These are phyloP conservation scores for Arabidopsis thaliana DNA, from an alignment of 345 rosid species.

Conservation along the genomic window DNA sequence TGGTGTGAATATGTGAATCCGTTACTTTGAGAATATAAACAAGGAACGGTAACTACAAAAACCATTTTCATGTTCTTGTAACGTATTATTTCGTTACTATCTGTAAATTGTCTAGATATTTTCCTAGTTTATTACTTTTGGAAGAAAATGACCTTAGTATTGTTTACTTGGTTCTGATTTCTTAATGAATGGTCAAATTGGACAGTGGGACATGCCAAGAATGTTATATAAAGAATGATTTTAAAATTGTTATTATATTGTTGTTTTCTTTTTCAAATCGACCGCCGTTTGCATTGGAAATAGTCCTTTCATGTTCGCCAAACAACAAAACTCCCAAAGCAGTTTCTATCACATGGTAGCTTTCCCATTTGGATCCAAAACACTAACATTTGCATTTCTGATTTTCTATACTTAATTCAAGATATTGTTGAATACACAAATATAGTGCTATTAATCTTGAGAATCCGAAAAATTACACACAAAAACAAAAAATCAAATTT, in stretches of 20 bases:
- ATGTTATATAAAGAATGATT: neutral
- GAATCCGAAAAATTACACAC: constrained; percentile 25
- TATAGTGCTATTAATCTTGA: constrained; percentile 17
- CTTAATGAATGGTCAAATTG: constrained; percentile 12
- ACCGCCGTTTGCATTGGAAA: constrained; percentile 34
- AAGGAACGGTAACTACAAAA: neutral
- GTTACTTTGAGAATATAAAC: neutral
- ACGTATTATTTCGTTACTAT: constrained; percentile 1
- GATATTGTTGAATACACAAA: neutral
- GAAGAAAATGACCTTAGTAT: constrained; percentile 21
- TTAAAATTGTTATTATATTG: neutral
- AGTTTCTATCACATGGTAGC: constrained; percentile 23
- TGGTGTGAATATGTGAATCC: neutral
- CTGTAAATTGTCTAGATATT: neutral
- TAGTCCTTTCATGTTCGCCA: constrained; percentile 13
- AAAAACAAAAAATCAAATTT: neutral
- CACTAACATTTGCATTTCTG: neutral
- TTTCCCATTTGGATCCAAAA: constrained; percentile 12
- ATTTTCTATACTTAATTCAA: neutral
- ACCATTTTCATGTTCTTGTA: constrained; percentile 1
- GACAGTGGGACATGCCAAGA: constrained; percentile 33
- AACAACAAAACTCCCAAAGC: constrained; percentile 28
- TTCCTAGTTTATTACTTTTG: constrained; percentile 2
- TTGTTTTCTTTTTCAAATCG: constrained; percentile 7
- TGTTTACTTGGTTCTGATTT: neutral